These are phyloP conservation scores for Sedum album DNA, from an alignment of 164 flowering plant genomes.

Conservation along the genomic window DNA sequence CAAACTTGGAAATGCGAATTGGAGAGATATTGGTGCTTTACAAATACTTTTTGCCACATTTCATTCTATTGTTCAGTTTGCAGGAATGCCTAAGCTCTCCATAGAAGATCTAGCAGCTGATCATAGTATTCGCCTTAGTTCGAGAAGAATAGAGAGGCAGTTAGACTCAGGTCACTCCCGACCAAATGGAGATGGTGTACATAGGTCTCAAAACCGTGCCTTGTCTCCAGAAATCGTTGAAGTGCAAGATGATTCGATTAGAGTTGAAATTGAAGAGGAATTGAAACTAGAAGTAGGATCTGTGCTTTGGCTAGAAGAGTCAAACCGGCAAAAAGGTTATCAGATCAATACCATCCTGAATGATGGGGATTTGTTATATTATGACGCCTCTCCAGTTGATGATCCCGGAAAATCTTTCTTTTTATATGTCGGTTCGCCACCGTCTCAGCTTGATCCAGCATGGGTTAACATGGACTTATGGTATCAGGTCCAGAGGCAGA, in stretches of 20 bases:
- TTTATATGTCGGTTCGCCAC: slow-evolving; percentile 69
- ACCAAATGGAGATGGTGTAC: slow-evolving; percentile 46
- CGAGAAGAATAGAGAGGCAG: slow-evolving; percentile 59
- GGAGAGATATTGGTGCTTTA: slow-evolving; percentile 81
- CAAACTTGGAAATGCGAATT: slow-evolving; percentile 91
- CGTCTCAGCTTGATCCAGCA: slow-evolving; percentile 82
- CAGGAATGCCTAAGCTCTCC: slow-evolving; percentile 62
- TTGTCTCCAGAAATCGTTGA: slow-evolving; percentile 75
- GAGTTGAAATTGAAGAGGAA: slow-evolving; percentile 28
- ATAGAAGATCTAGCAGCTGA: slow-evolving; percentile 70
- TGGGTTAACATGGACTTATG: slow-evolving; percentile 91
- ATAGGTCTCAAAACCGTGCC: slow-evolving; percentile 37
- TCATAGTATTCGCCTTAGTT: slow-evolving; percentile 61
- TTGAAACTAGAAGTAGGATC: slow-evolving; percentile 60
- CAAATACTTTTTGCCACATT: slow-evolving; percentile 74
- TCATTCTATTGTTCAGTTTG: slow-evolving; percentile 52
- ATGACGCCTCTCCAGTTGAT: slow-evolving; percentile 55
- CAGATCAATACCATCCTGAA: slow-evolving; percentile 43
- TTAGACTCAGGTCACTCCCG: slow-evolving; percentile 22
- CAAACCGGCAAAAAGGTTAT: slow-evolving; percentile 54
- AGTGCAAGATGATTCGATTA: slow-evolving; percentile 42
- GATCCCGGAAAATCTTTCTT: slow-evolving; percentile 46
- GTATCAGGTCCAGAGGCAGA: slow-evolving; percentile 95
- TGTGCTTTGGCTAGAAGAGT: slow-evolving; percentile 65
- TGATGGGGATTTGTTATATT: slow-evolving; percentile 39